Percentiles rank a stretch among this genome's conserved stretches.
phyloP scores from a whole-genome alignment of 2,329 filamentous ascomycete species.

The Corniculantispora saksenae region DNA sequence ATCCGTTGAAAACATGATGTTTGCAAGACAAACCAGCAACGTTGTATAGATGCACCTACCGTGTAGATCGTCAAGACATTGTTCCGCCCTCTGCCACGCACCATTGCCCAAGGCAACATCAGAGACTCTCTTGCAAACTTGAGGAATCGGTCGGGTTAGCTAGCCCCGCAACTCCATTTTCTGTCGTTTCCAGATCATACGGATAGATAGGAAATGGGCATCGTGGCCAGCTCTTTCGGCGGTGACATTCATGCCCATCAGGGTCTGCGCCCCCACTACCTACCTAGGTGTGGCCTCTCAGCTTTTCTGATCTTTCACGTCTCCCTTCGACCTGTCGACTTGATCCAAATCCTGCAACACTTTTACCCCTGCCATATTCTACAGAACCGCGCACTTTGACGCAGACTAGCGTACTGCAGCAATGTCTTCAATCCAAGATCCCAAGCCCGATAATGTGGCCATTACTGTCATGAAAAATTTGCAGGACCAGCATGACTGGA shows the following conservation, averaged over 20 bases:
- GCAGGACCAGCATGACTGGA: constrained; percentile 75
- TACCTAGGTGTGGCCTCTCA: not conserved
- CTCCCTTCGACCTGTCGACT: not conserved
- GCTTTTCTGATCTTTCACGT: not conserved
- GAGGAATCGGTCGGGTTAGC: too few species aligned
- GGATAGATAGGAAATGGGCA: not conserved
- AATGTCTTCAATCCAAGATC: not conserved
- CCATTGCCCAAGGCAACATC: too few species aligned
- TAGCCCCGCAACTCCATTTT: too few species aligned
- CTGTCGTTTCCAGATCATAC: not conserved
- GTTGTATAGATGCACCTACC: too few species aligned
- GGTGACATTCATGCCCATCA: not conserved
- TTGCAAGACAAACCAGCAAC: too few species aligned
- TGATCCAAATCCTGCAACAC: not conserved
- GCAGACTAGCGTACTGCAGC: not conserved
- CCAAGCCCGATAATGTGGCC: constrained; percentile 29
- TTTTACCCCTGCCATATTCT: not conserved
- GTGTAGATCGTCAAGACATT: too few species aligned
- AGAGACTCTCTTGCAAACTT: too few species aligned
- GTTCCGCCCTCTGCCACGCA: too few species aligned
- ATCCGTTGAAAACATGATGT: too few species aligned
- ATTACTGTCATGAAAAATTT: constrained; percentile 68
- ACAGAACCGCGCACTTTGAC: not conserved
- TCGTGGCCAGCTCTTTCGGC: not conserved
- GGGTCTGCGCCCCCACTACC: not conserved